Evolutionary conservation across 371 early-diverging fungal species (phyloP).

Genomic region (Funneliformis caledonium): DNA sequence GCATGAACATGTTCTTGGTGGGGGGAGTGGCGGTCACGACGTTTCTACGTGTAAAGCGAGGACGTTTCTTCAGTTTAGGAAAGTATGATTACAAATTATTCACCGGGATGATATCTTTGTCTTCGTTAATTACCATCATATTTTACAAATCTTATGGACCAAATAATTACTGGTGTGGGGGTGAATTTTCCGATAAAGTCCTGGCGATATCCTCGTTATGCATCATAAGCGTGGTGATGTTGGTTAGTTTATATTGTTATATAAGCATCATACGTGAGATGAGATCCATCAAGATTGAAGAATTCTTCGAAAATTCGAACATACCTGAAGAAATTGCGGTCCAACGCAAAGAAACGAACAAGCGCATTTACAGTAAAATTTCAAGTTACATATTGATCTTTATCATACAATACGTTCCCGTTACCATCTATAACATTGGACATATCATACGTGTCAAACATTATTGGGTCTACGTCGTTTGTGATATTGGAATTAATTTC

Average conservation of each 20-base stretch:
- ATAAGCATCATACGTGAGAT: conserved; percentile 10
- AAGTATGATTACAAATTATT: conserved; percentile 27
- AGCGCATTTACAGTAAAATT: conserved; percentile 17
- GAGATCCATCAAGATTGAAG: background rate
- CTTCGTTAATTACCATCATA: background rate
- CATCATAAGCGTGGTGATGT: background rate
- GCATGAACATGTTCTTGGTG: conserved; percentile 14
- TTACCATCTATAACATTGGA: conserved; percentile 4
- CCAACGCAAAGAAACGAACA: background rate
- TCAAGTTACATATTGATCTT: conserved; percentile 30
- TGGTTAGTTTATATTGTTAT: conserved; percentile 12
- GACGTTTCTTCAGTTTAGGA: background rate
- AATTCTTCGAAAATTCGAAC: background rate
- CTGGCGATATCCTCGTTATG: background rate
- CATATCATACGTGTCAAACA: background rate
- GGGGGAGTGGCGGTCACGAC: conserved; percentile 15
- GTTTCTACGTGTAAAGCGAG: conserved; percentile 19
- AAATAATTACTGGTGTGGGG: conserved; percentile 19
- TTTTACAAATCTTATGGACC: conserved; percentile 8
- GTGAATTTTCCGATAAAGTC: background rate
- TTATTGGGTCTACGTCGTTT: conserved; percentile 20
- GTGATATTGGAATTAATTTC: conserved; percentile 21
- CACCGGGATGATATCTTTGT: background rate
- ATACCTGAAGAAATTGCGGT: background rate
- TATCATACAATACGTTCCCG: conserved; percentile 27